phyloP scores from a whole-genome alignment of 257 asterid species.

The Euphrasia confusa region DNA sequence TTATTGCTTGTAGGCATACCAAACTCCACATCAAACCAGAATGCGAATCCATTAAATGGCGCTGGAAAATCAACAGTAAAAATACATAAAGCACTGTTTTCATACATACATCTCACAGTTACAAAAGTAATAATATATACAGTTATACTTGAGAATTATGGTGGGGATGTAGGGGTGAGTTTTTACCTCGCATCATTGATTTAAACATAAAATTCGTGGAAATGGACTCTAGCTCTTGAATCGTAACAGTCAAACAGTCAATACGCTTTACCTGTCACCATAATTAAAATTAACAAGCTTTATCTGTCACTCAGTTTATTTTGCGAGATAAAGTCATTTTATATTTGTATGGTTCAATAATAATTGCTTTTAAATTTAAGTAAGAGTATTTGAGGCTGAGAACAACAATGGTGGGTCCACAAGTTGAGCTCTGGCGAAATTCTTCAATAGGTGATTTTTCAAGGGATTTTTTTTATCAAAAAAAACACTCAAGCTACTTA shows the following conservation, averaged over 20 bases:
- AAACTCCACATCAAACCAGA: conserved; percentile 98
- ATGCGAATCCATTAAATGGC: conserved; percentile 90
- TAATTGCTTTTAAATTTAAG: too few species aligned
- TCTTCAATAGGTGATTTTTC: too few species aligned
- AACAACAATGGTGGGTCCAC: too few species aligned
- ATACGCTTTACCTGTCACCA: conserved; percentile 65
- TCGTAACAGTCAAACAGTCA: conserved; percentile 58
- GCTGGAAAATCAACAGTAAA: conserved; percentile 44
- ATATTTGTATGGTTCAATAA: too few species aligned
- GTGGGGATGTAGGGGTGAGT: conserved; percentile 14
- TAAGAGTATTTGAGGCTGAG: too few species aligned
- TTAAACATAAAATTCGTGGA: conserved; percentile 51
- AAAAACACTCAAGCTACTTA: too few species aligned
- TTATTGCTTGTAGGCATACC: conserved; percentile 37
- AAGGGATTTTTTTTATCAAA: too few species aligned
- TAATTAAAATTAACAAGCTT: not conserved
- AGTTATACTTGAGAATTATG: conserved; percentile 7
- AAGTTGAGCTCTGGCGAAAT: too few species aligned
- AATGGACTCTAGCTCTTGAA: conserved; percentile 62
- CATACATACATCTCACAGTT: too few species aligned
- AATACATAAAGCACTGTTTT: not conserved
- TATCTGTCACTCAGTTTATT: too few species aligned
- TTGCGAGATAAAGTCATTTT: too few species aligned
- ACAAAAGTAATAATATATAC: too few species aligned
- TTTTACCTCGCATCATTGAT: conserved; percentile 91